Conservation (phyloP, 2,329 filamentous ascomycete genomes). For the Calonectria hongkongensis region DNA sequence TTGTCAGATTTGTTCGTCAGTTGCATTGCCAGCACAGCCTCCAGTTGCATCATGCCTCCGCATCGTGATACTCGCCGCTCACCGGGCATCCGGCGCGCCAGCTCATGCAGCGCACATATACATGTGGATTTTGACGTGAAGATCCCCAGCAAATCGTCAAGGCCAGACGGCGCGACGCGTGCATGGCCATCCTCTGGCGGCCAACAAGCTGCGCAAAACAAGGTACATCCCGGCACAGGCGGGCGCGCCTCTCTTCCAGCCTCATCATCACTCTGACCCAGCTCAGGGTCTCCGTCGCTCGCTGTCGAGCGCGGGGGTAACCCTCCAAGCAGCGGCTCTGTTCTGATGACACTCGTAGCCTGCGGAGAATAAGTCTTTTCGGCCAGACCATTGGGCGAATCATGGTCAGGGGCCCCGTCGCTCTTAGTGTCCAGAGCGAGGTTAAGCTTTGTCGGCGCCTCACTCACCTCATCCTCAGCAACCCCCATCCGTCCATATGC, state of each 20-base stretch:
- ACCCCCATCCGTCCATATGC: constrained; percentile 32
- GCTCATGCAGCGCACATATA: constrained; percentile 6
- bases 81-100: constrained; percentile 12
- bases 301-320: constrained; percentile 12
- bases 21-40: constrained; percentile 36
- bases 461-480: constrained; percentile 27
- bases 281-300: constrained; percentile 7
- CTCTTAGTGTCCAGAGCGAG: constrained; percentile 9
- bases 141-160: constrained; percentile 22
- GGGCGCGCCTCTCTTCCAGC: constrained; percentile 46
- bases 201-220: constrained; percentile 43
- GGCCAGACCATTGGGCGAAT: constrained; percentile 19
- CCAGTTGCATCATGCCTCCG: constrained; percentile 31
- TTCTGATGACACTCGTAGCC: neutral
- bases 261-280: constrained; percentile 35
- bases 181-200: constrained; percentile 41
- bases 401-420: neutral
- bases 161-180: constrained; percentile 42
- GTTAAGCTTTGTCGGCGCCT: constrained; percentile 37
- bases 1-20: constrained; percentile 24
- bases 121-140: constrained; percentile 20
- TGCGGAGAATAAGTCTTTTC: constrained; percentile 20
- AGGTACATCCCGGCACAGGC: constrained; percentile 48
- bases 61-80: constrained; percentile 20
- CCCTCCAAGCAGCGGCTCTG: constrained; percentile 12